A percentile compares a stretch with the other conserved stretches of the same genome.
Evolutionary conservation across 2,329 filamentous ascomycete species (phyloP).

Genomic region (Ophiostoma piceae): DNA sequence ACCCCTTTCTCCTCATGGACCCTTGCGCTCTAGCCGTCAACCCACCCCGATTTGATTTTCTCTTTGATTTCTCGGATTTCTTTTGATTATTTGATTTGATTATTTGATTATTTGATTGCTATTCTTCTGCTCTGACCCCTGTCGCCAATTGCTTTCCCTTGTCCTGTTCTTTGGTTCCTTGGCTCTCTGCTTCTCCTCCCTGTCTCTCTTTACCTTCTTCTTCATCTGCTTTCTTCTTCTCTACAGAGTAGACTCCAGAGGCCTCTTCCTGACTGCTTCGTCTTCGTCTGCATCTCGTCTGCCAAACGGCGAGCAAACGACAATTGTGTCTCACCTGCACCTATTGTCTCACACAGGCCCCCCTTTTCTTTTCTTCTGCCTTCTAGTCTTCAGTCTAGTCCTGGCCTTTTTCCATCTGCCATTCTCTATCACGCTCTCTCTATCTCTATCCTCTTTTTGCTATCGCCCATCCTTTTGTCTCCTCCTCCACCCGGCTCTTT

Average conservation of each 20-base stretch:
- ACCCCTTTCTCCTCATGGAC: conserved; percentile 1
- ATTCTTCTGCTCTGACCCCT: background rate
- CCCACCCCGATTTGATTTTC: background rate
- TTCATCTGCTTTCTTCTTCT: background rate
- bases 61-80: background rate
- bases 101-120: background rate
- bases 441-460: background rate
- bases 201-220: background rate
- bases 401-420: background rate
- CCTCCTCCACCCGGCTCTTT: background rate
- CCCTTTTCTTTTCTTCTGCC: conserved; percentile 14
- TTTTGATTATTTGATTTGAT: background rate
- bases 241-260: background rate
- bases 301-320: conserved; percentile 17
- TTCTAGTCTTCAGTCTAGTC: conserved; percentile 12
- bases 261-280: background rate
- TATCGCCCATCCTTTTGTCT: background rate
- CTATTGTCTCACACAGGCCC: conserved; percentile 17
- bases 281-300: background rate
- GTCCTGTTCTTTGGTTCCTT: background rate
- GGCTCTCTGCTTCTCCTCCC: background rate
- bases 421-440: background rate
- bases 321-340: conserved; percentile 21
- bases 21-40: background rate
- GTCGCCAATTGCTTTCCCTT: background rate